Evolutionary conservation across 768 basidiomycete species (phyloP).

Genomic region (Boletus rex-veris): DNA sequence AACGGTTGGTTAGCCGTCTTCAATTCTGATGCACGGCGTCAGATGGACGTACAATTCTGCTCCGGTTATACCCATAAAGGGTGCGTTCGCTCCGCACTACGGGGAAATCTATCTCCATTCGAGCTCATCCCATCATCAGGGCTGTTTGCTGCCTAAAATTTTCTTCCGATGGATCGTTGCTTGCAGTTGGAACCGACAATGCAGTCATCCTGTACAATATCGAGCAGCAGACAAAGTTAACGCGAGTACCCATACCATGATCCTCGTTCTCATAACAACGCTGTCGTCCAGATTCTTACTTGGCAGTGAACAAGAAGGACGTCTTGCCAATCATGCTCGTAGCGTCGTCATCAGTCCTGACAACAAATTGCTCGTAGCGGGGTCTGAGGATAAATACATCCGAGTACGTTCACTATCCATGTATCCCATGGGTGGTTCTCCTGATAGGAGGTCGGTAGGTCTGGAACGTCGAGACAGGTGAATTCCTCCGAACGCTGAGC

Average conservation of each 20-base stretch:
- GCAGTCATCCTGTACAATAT: constrained; percentile 30
- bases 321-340: constrained; percentile 29
- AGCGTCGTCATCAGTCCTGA: constrained; percentile 33
- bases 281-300: constrained; percentile 23
- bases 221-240: constrained; percentile 24
- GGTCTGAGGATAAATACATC: constrained; percentile 34
- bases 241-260: constrained; percentile 14
- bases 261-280: not conserved
- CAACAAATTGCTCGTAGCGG: constrained; percentile 29
- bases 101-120: constrained; percentile 4
- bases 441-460: constrained; percentile 18
- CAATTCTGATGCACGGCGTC: constrained; percentile 45
- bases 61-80: constrained; percentile 82
- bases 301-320: constrained; percentile 20
- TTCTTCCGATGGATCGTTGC: constrained; percentile 29
- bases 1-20: constrained; percentile 53
- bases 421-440: not conserved
- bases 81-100: constrained; percentile 41
- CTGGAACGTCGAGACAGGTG: constrained; percentile 24
- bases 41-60: constrained; percentile 52
- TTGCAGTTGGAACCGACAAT: constrained; percentile 33
- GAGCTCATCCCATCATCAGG: constrained; percentile 16
- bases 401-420: constrained; percentile 22
- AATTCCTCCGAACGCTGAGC: constrained; percentile 28
- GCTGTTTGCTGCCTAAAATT: constrained; percentile 33